Conservation (phyloP, 768 basidiomycete species). For the Dioszegia crocea region DNA sequence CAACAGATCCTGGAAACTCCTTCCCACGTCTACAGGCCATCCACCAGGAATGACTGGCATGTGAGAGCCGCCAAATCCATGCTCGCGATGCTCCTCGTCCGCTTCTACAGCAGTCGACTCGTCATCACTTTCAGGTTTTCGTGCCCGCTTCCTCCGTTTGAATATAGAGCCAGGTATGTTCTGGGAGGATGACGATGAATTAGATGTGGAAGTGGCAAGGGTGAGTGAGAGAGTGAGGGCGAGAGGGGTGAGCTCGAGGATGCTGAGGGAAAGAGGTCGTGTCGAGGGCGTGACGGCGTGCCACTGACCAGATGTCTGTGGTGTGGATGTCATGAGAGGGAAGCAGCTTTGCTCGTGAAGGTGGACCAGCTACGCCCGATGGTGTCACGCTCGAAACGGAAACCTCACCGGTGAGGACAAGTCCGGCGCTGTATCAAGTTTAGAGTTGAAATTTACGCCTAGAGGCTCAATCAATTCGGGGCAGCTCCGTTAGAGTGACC, state of each 20-base stretch:
- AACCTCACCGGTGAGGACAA: too few species aligned
- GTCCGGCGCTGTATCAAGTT: too few species aligned
- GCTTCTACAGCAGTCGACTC: constrained; percentile 32
- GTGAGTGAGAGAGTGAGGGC: constrained; percentile 47
- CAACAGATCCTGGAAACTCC: constrained; percentile 44
- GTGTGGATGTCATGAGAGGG: not conserved
- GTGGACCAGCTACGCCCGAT: too few species aligned
- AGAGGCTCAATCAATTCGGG: too few species aligned
- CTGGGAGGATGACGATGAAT: constrained; percentile 3
- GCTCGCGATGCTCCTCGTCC: constrained; percentile 13
- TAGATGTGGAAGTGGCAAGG: constrained; percentile 9
- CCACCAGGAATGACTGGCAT: constrained; percentile 4
- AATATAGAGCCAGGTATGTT: not conserved
- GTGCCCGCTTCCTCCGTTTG: constrained; percentile 16
- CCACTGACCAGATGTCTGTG: constrained; percentile 31
- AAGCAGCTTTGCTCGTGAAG: not conserved
- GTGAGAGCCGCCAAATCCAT: not conserved
- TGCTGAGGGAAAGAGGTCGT: constrained; percentile 43
- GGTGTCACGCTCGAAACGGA: too few species aligned
- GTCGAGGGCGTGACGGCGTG: constrained; percentile 44
- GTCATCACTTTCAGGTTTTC: constrained; percentile 33
- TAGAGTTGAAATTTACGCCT: too few species aligned
- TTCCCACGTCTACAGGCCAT: constrained; percentile 13
- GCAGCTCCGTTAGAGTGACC: too few species aligned
- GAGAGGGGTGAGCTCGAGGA: constrained; percentile 48